These are phyloP conservation scores for Neurospora sp. DNA, from an alignment of 495 filamentous ascomycete species.

Conservation along the genomic window DNA sequence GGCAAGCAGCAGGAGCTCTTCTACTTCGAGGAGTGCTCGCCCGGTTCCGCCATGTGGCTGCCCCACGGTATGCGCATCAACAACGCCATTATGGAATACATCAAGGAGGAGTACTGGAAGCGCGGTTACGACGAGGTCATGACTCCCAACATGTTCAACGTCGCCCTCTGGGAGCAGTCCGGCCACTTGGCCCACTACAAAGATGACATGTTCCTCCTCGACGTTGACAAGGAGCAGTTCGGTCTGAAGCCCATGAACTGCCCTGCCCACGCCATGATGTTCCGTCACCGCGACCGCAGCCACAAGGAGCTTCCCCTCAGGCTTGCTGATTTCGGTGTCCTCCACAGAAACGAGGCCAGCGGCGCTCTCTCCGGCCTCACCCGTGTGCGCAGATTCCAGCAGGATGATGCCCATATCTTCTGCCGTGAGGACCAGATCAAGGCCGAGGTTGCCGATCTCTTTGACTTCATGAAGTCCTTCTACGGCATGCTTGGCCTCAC, in stretches of 20 bases:
- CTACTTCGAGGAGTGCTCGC: conserved; percentile 87
- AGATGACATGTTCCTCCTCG: conserved; percentile 92
- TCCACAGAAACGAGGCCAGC: conserved; percentile 91
- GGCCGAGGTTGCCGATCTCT: conserved; percentile 73
- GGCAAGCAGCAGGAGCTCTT: conserved; percentile 93
- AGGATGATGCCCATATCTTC: conserved; percentile 90
- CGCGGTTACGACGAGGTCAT: conserved; percentile 92
- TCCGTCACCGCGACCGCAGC: conserved; percentile 47
- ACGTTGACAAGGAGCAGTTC: conserved; percentile 80
- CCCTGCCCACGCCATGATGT: conserved; percentile 41
- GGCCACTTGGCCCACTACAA: conserved; percentile 95
- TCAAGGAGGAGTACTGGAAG: conserved; percentile 82
- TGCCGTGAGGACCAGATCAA: conserved; percentile 48
- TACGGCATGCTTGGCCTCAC: conserved; percentile 88
- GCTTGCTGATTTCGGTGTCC: conserved; percentile 88
- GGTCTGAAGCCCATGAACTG: conserved; percentile 98
- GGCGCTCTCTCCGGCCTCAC: conserved; percentile 86
- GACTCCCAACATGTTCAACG: conserved; percentile 92
- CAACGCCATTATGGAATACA: conserved; percentile 71
- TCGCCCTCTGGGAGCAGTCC: conserved; percentile 80
- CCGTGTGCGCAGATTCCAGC: conserved; percentile 82
- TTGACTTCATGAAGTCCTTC: conserved; percentile 74
- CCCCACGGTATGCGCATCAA: conserved; percentile 87
- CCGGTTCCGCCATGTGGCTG: conserved; percentile 89
- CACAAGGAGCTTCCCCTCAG: conserved; percentile 84